Evolutionary conservation across 2,329 filamentous ascomycete species (phyloP), one percentile per base, ranked within the genome.

Genomic region (Pezicula rhizophila): DNA sequence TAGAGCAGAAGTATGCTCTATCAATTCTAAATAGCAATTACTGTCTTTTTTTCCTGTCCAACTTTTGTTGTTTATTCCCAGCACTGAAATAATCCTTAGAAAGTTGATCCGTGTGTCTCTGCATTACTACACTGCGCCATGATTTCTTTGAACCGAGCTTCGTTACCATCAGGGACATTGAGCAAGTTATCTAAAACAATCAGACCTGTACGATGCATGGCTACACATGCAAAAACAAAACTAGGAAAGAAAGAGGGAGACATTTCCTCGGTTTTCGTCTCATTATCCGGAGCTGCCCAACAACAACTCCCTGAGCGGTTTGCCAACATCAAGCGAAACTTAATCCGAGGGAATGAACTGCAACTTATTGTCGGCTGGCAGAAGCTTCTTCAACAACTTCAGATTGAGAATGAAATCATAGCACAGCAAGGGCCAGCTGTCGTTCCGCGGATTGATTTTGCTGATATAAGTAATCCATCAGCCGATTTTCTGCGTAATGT

Each of bases 221-320:
- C 11, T 31, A 31, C 28, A 31, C 5, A 23, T 5, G 23, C 23
- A 5, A 31, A 31, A 31, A 12, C 28, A 4, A 31, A 11, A 31
- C 28, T 7, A 31, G 11, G 28, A 10, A 42, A 42, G 25, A 72
- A 75, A 35, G 77, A 80, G 55, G 81, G 81, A 3, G 75, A 83
- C 54, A 84, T 85, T 31, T 80, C 80, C 0, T 79, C 80, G 45
- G 68, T 79, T 1, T 85, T 85, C 49, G 74, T 75, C 0, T 84
- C 80, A 0, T 66, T 85, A 2, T 79, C 78, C 0, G 77, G 77
- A 0, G 60, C 60, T 2, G 58, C 67, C 7, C 59, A 66, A 4
- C 59, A 65, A 10, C 72, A 76, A 0, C 68, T 85, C 0, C 79
- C 80, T 0, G 68, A 74, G 50, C 69, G 77, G 0, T 85, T 79